Conservation (phyloP, 495 filamentous ascomycete genomes). For the Xylaria flabelliformis region DNA sequence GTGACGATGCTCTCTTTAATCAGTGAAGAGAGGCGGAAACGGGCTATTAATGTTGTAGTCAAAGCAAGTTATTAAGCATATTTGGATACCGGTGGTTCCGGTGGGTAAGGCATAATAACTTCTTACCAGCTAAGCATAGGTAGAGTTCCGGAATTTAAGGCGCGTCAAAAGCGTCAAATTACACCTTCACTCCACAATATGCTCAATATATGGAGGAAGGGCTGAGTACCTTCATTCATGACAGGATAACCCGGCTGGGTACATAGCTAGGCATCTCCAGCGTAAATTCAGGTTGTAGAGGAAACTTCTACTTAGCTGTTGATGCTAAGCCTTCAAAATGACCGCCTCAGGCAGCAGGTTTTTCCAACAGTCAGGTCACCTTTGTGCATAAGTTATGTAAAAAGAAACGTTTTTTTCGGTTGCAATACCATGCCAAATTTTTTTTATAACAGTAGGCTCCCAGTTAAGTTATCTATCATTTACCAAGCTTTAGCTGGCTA, state of each 20-base stretch:
- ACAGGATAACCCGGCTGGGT: constrained; percentile 10
- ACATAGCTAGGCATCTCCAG: neutral
- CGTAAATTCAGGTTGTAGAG: too few species aligned
- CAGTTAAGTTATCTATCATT: too few species aligned
- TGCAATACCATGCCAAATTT: too few species aligned
- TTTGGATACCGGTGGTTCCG: constrained; percentile 5
- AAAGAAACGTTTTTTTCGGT: too few species aligned
- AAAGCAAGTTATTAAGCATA: neutral
- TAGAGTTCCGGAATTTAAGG: neutral
- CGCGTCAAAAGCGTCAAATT: constrained; percentile 1
- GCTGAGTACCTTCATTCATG: neutral
- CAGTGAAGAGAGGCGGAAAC: neutral
- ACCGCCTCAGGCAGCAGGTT: too few species aligned
- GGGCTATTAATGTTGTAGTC: neutral
- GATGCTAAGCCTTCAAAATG: too few species aligned
- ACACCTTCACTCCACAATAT: neutral
- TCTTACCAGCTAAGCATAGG: constrained; percentile 8
- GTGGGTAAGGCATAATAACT: neutral
- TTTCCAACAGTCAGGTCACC: too few species aligned
- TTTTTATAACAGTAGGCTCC: too few species aligned
- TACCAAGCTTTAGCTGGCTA: too few species aligned
- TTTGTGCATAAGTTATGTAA: too few species aligned
- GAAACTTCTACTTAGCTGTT: too few species aligned
- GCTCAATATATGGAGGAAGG: neutral
- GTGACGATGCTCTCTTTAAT: neutral